phyloP scores from a whole-genome alignment of 805 yeast genomes.

The Cyberlindnera galapagoensis region DNA sequence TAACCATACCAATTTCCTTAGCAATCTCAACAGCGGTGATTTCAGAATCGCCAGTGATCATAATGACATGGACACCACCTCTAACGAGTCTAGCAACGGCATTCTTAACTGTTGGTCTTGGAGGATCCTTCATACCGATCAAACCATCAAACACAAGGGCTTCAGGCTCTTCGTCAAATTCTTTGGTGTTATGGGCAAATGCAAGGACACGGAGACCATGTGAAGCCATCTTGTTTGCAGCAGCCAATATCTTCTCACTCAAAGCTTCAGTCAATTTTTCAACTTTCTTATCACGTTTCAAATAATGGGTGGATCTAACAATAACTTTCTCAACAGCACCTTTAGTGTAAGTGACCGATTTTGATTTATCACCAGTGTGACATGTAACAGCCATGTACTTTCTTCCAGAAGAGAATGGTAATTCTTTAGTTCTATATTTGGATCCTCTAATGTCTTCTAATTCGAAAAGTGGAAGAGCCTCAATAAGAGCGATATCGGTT shows the following conservation, averaged over 20 bases:
- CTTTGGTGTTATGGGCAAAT: constrained; percentile 51
- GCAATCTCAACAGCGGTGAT: constrained; percentile 85
- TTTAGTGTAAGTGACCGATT: constrained; percentile 62
- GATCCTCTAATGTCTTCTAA: constrained; percentile 63
- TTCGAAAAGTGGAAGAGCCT: constrained; percentile 63
- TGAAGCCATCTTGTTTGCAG: constrained; percentile 61
- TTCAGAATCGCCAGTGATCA: constrained; percentile 95
- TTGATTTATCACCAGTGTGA: constrained; percentile 51
- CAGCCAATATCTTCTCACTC: constrained; percentile 40
- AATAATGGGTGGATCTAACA: constrained; percentile 51
- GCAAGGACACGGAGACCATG: constrained; percentile 86
- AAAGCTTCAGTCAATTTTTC: constrained; percentile 51
- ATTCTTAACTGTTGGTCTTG: constrained; percentile 76
- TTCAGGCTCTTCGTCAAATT: constrained; percentile 39
- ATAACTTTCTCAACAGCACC: constrained; percentile 86
- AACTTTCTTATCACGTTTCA: constrained; percentile 50
- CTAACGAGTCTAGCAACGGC: constrained; percentile 71
- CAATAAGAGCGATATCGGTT: constrained; percentile 87
- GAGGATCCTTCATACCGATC: constrained; percentile 97
- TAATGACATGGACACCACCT: constrained; percentile 96
- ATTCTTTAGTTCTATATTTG: constrained; percentile 56
- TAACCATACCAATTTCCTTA: constrained; percentile 82
- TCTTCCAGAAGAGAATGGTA: constrained; percentile 78
- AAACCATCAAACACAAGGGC: constrained; percentile 77
- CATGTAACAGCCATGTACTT: constrained; percentile 86